Evolutionary conservation across 345 rosid genomes (phyloP).

Genomic region (Fremontodendron californicum): DNA sequence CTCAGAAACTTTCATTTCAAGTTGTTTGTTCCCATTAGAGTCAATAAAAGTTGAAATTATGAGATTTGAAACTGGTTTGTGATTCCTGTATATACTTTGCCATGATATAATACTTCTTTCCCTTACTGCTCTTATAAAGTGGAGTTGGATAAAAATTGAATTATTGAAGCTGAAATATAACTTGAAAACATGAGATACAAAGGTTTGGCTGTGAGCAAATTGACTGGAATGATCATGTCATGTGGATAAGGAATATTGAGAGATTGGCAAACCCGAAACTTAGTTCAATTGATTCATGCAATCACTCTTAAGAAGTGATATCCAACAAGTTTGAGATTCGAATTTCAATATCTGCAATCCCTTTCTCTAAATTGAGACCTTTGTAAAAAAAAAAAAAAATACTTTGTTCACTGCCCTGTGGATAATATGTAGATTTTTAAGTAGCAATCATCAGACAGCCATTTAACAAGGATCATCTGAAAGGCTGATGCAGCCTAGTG

Average conservation of each 20-base stretch:
- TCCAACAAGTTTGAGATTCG: no score
- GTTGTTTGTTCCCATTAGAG: background rate
- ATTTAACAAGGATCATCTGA: no score
- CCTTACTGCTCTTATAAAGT: background rate
- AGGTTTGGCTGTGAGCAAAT: background rate
- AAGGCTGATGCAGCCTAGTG: no score
- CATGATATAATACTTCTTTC: background rate
- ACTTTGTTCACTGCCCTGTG: background rate
- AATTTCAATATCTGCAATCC: no score
- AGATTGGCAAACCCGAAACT: no score
- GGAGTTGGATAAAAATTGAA: background rate
- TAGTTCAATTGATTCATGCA: no score
- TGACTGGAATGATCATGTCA: background rate
- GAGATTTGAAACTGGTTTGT: conserved; percentile 1
- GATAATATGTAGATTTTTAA: background rate
- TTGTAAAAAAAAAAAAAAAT: no score
- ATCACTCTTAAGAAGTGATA: no score
- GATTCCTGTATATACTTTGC: conserved; percentile 20
- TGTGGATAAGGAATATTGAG: background rate
- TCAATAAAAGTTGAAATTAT: background rate
- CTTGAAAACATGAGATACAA: background rate
- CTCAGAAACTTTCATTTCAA: background rate
- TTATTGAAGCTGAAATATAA: background rate
- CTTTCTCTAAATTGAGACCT: no score
- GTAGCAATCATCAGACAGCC: background rate